Evolutionary conservation across 768 basidiomycete species (phyloP), one percentile per base, ranked within the genome.

Genomic region (Rhizopogon vulgaris): DNA sequence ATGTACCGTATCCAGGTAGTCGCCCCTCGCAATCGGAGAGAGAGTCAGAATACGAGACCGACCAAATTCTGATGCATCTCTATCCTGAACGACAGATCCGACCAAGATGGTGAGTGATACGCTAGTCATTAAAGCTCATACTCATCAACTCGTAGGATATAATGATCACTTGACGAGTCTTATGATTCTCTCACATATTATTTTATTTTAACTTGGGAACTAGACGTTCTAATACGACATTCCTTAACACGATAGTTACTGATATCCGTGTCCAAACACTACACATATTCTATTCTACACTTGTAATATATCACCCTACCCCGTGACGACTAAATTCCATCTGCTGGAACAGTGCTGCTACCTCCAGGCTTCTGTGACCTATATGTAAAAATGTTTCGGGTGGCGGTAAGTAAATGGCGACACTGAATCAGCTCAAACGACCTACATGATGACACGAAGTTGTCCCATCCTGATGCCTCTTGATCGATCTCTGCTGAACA

Each of bases 61-160:
- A 68, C 55, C 68, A 69, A 48, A 69, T 69, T 41, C 59, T 68
- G 63, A 68, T 68, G 66, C 54, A 64, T 37, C 57, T 68, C 10
- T 69, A 69, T 39, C 66, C 66, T 25, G 66, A 68, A 54, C 65
- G 56, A 54, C 51, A 53, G 25, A 68, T 68, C 15, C 68, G 63
- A 43, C 66, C 66, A 11, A 56, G 66, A 57, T 68, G 66, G 66
- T 69, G 45, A 52, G 66, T 48, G 11, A 2, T 32, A 17, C 27
- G 3, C n/a, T 18, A 12, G 32, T 25, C 43, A 28, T 28, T 14
- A 17, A 11, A 51, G 18, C 10, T 14, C n/a, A 25, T 46, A 18
- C 43, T 48, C 8, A 48, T 34, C 24, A 18, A 17, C 7, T 48
- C 42, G 3, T 51, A 39, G 48, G 38, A 49, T 49, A 49, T 49